Percentiles rank a stretch among this genome's conserved stretches.
phyloP scores from a whole-genome alignment of 2,329 filamentous ascomycete genomes.

The Pyricularia sp. region DNA sequence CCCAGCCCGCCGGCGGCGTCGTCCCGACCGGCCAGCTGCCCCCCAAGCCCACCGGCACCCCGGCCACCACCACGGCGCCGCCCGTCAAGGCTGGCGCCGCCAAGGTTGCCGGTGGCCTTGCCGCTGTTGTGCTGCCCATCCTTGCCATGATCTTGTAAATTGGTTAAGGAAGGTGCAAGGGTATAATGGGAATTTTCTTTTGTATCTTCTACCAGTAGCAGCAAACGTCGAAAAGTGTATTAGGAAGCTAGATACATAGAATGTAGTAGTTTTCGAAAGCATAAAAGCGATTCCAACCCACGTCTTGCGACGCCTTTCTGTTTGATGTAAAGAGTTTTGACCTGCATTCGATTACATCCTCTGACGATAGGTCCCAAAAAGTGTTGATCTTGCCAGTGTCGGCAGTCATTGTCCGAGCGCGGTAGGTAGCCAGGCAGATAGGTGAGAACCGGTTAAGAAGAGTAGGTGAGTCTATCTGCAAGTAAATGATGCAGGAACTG shows the following conservation, averaged over 20 bases:
- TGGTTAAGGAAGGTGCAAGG: too few species aligned
- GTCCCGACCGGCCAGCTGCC: background rate
- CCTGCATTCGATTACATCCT: too few species aligned
- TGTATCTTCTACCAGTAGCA: background rate
- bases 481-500: too few species aligned
- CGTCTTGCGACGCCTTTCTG: too few species aligned
- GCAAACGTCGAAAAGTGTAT: background rate
- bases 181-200: background rate
- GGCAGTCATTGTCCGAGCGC: too few species aligned
- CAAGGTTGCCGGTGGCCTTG: background rate
- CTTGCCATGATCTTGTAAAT: constrained; percentile 3
- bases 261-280: background rate
- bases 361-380: too few species aligned
- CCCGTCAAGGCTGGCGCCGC: constrained; percentile 3
- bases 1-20: background rate
- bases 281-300: too few species aligned
- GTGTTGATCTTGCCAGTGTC: too few species aligned
- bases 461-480: too few species aligned
- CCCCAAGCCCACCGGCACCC: background rate
- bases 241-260: background rate
- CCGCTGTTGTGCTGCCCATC: background rate
- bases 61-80: background rate
- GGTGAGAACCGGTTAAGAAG: too few species aligned
- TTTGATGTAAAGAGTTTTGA: too few species aligned
- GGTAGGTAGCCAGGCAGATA: too few species aligned